phyloP scores from a whole-genome alignment of 108 stramenopile genomes.

The Schizochytrium sp. region DNA sequence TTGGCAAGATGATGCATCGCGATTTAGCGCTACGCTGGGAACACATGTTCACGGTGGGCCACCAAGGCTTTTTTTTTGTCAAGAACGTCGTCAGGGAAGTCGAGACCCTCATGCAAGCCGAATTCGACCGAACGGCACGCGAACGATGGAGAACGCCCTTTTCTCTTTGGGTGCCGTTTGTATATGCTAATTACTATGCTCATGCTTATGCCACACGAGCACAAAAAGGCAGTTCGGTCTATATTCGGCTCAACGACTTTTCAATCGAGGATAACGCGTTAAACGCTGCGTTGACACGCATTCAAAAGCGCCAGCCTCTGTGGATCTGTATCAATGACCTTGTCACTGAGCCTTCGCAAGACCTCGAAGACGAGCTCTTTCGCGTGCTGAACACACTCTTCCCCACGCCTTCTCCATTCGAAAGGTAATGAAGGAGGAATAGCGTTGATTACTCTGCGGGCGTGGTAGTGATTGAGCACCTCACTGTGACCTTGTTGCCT shows the following conservation, averaged over 20 bases:
- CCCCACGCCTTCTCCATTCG: neutral
- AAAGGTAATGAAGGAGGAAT: neutral
- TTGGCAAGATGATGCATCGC: constrained; percentile 1
- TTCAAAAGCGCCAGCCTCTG: neutral
- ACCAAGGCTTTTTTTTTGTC: neutral
- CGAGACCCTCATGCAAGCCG: neutral
- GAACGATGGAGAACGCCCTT: neutral
- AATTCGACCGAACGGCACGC: neutral
- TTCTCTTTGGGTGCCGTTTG: neutral
- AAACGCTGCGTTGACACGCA: neutral
- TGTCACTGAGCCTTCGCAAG: neutral
- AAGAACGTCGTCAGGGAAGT: neutral
- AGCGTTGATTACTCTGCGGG: too few relatives aligned
- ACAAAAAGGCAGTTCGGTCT: neutral
- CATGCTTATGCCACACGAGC: neutral
- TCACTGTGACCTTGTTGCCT: too few relatives aligned
- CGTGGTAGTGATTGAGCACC: too few relatives aligned
- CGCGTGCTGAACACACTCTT: neutral
- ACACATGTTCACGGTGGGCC: neutral
- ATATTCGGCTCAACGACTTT: neutral
- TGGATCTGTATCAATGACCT: constrained; percentile 5
- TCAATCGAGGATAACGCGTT: neutral
- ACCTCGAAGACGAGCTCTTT: neutral
- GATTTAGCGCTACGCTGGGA: neutral
- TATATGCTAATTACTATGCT: neutral